Conservation (phyloP, 73 alveolate genomes). For the Uronychia binucleata region DNA sequence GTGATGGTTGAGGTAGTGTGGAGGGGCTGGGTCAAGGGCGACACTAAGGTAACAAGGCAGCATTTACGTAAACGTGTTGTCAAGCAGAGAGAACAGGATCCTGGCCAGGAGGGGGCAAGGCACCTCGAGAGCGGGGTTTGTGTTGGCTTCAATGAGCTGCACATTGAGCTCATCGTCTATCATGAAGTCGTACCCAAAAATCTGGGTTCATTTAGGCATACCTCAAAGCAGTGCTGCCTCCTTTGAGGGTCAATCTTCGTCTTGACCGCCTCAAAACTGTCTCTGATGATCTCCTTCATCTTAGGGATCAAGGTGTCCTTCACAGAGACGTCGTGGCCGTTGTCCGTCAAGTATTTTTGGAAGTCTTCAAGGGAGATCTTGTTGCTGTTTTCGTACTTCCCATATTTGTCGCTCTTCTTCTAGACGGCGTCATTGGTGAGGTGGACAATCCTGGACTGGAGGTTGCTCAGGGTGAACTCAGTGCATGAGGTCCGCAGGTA, state of each 20-base stretch:
- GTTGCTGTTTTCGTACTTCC: conserved; percentile 80
- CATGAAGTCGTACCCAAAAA: too few relatives aligned
- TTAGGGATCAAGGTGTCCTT: background rate
- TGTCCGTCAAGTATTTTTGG: conserved; percentile 62
- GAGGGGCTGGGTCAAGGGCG: too few relatives aligned
- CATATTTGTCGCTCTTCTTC: conserved; percentile 76
- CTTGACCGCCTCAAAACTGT: background rate
- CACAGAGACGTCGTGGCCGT: background rate
- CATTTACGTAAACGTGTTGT: too few relatives aligned
- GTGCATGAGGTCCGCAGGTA: conserved; percentile 71
- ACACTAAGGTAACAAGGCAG: too few relatives aligned
- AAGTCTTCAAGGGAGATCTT: conserved; percentile 78
- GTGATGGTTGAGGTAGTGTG: too few relatives aligned
- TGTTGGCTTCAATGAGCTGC: too few relatives aligned
- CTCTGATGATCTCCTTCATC: background rate
- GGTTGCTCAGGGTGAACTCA: conserved; percentile 54
- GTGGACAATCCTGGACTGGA: conserved; percentile 68
- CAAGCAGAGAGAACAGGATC: too few relatives aligned
- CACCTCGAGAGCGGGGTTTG: too few relatives aligned
- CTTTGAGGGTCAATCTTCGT: background rate
- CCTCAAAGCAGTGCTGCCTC: background rate
- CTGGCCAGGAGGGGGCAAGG: too few relatives aligned
- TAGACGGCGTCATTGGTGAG: conserved; percentile 91
- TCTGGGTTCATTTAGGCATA: too few relatives aligned
- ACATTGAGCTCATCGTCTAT: too few relatives aligned